Base-by-base conservation (phyloP, 1,139 yeast genomes). In the Yamadazyma sp. region DNA sequence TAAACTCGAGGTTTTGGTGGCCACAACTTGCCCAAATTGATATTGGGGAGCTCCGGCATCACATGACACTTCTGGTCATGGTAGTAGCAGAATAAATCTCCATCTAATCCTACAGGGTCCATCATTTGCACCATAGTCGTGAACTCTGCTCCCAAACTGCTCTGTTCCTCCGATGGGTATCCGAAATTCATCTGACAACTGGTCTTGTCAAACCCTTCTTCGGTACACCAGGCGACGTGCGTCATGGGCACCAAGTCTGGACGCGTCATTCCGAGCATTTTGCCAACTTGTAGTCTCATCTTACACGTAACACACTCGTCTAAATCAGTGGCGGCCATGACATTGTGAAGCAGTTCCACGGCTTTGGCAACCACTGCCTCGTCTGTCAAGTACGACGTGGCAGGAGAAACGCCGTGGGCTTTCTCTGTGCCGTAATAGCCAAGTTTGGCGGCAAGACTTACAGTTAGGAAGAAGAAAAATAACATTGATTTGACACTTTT, bases 21-120 rank as follows among this genome's bases (percentile, higher is more conserved):
- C 78, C 80, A 74, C 59, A 73, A 59, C 21, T 57, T 43, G 10
- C 61, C 45, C 38, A 73, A 46, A 39, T 70, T 70, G 33, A 73
- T 52, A 10, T 53, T 46, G 2, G 76, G 78, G 4, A 73, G 58
- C 17, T 53, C 55, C 4, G 82, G 82, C 33, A 70, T 53, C 0
- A 61, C 51, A 50, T 79, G 75, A 32, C 71, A 62, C 4, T 54
- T 53, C 15, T 12, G 15, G 28, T 25, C 28, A 9, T 73, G 67
- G 51, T 62, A 76, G 49, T 75, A 70, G 52, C 83, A 78, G 53
- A 72, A 73, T 42, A 73, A 70, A 39, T 73, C 74, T 21, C 80
- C 81, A 50, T 78, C 83, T 24, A 66, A 51, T 2, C 73, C 64
- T 38, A 56, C 52, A 10, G 80, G 76, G 45, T 73, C 72, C 68